These are phyloP conservation scores for Aschersonia sp. DNA, from an alignment of 2,329 filamentous ascomycete genomes.

Conservation along the genomic window DNA sequence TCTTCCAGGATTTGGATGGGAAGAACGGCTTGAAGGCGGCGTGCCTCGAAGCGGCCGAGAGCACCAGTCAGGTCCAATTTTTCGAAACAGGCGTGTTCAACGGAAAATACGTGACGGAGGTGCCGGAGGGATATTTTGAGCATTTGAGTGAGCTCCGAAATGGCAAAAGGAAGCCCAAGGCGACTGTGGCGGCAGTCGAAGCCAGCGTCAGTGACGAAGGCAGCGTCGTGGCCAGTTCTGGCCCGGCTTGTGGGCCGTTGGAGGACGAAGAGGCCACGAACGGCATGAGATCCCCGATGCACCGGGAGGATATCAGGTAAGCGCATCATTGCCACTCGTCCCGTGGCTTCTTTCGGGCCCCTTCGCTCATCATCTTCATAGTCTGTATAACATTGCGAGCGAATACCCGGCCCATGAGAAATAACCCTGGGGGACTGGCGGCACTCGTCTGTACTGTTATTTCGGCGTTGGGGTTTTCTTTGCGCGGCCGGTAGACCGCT, in stretches of 20 bases:
- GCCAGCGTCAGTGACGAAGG: background rate
- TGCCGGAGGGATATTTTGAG: conserved; percentile 69
- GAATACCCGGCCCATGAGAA: conserved; percentile 1
- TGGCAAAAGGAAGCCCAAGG: background rate
- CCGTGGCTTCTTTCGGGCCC: background rate
- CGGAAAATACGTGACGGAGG: conserved; percentile 70
- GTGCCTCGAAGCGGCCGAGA: conserved; percentile 52
- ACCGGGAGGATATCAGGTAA: conserved; percentile 4
- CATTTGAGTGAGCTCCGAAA: conserved; percentile 59
- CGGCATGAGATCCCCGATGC: background rate
- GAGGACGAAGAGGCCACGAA: background rate
- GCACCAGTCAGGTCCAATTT: conserved; percentile 35
- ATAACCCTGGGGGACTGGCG: background rate
- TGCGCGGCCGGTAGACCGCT: background rate
- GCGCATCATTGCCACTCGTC: background rate
- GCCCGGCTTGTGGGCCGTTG: background rate
- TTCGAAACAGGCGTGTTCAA: conserved; percentile 92
- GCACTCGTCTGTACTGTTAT: background rate
- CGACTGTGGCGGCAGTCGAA: background rate
- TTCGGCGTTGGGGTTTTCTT: background rate
- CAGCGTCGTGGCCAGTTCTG: background rate
- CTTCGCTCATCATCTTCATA: background rate
- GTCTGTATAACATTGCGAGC: conserved; percentile 1
- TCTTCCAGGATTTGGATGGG: conserved; percentile 47
- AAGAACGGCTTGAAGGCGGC: conserved; percentile 45